These are phyloP conservation scores for Volvox carteri DNA, from an alignment of 163 green algal species.

Conservation along the genomic window DNA sequence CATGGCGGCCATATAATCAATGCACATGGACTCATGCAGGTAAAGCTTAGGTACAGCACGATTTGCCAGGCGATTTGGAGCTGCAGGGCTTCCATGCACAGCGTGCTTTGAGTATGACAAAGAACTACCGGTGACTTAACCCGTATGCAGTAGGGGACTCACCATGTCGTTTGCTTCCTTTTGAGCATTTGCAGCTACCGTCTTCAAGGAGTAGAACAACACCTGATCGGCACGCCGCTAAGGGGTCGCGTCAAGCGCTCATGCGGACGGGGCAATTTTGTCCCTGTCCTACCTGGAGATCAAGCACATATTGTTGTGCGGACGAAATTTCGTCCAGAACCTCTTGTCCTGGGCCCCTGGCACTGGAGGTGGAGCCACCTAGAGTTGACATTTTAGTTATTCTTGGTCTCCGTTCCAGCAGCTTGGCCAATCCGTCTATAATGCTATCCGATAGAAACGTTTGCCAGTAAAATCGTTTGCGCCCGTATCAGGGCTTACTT, in stretches of 20 bases:
- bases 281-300: conserved; percentile 12
- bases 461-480: not conserved
- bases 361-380: not conserved
- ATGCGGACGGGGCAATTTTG: not conserved
- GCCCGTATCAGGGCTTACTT: not conserved
- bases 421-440: too few species aligned
- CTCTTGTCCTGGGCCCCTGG: not conserved
- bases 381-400: conserved; percentile 1
- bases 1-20: too few species aligned
- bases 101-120: too few species aligned
- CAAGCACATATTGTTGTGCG: conserved; percentile 51
- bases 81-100: too few species aligned
- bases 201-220: conserved; percentile 49
- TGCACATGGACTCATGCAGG: too few species aligned
- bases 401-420: too few species aligned
- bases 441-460: too few species aligned
- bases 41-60: too few species aligned
- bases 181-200: conserved; percentile 19
- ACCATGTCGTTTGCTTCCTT: conserved; percentile 14
- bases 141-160: not conserved
- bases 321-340: conserved; percentile 31
- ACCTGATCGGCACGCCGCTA: conserved; percentile 13
- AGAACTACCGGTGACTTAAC: too few species aligned
- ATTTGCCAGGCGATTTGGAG: too few species aligned
- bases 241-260: not conserved